Base-by-base conservation (phyloP, 441 rosid species). In the Populus tomentosa region DNA sequence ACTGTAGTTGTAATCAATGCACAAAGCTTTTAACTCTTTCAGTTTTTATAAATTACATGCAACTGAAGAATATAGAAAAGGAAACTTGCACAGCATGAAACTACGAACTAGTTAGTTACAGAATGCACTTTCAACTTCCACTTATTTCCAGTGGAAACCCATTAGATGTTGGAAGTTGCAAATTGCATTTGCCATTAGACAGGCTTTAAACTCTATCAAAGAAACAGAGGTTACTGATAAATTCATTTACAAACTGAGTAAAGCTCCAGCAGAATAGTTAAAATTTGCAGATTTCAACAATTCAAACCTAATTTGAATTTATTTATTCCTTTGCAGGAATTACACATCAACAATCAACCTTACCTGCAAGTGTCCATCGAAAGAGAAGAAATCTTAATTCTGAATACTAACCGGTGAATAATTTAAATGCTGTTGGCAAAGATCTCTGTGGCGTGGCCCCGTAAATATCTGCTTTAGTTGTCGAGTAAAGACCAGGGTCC, bases 401-500 rank as follows among this genome's bases (percentile, higher is more conserved):
- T 16, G 69, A 76, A 76, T 26, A 86, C 93, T 80, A 74, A 94
- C 99, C 99, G 32, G 32, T 30, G 32, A 30, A 30, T 30, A 30
- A 30, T 30, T 30, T 30, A 23, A 91, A 96, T 38, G 98, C 86
- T 13, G 98, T 89, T 14, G 99, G 99, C 87, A 96, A 82, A 76
- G 85, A 40, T 86, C 98, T 90, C 72, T 82, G 85, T 14, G 91
- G 98, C 24, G 93, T 82, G 77, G 90, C 97, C 92, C 91, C 89
- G 78, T 71, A 89, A 73, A 95, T 80, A 78, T 94, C 98, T 32
- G 87, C 78, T 83, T 96, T 96, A 71, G 86, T 88, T 64, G 89
- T 67, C 70, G 81, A 76, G 78, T 92, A 94, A 59, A 94, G 93
- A 61, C 99, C 99, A 50, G 98, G 99, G 79, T 96, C 99, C 61